Percentiles rank a stretch among this genome's conserved stretches.
Evolutionary conservation across 1,139 yeast genomes (phyloP).

Genomic region (Suhomyces taliae): DNA sequence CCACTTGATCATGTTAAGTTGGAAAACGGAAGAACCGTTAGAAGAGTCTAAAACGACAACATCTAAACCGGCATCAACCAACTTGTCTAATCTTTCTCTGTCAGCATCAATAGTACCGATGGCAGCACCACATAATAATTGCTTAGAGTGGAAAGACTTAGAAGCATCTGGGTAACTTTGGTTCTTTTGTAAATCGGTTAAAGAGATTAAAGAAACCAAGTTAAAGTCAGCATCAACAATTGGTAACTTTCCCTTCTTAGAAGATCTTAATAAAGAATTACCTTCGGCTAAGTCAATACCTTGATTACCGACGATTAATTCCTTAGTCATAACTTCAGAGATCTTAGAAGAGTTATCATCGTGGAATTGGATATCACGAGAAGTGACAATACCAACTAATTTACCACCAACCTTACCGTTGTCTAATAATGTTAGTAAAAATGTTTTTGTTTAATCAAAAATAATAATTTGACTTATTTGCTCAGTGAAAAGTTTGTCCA

Average conservation of each 20-base stretch:
- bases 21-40: conserved; percentile 96
- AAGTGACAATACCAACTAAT: conserved; percentile 90
- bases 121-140: conserved; percentile 97
- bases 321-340: conserved; percentile 85
- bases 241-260: conserved; percentile 97
- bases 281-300: conserved; percentile 85
- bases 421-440: conserved; percentile 51
- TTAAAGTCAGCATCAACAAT: conserved; percentile 77
- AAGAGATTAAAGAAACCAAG: conserved; percentile 83
- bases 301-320: conserved; percentile 76
- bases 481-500: conserved; percentile 54
- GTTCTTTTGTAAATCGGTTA: conserved; percentile 97
- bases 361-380: conserved; percentile 95
- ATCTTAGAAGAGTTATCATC: conserved; percentile 66
- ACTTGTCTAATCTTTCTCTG: conserved; percentile 75
- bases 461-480: background rate
- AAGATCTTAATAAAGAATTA: conserved; percentile 83
- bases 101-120: conserved; percentile 93
- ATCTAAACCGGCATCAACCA: conserved; percentile 96
- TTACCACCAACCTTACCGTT: conserved; percentile 86
- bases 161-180: conserved; percentile 93
- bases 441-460: background rate
- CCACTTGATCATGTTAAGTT: conserved; percentile 89
- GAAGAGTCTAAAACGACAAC: conserved; percentile 95
- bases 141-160: conserved; percentile 89